Evolutionary conservation across 2,329 filamentous ascomycete genomes (phyloP), one percentile per base, ranked within the genome.

Genomic region (Claviceps spartinae): DNA sequence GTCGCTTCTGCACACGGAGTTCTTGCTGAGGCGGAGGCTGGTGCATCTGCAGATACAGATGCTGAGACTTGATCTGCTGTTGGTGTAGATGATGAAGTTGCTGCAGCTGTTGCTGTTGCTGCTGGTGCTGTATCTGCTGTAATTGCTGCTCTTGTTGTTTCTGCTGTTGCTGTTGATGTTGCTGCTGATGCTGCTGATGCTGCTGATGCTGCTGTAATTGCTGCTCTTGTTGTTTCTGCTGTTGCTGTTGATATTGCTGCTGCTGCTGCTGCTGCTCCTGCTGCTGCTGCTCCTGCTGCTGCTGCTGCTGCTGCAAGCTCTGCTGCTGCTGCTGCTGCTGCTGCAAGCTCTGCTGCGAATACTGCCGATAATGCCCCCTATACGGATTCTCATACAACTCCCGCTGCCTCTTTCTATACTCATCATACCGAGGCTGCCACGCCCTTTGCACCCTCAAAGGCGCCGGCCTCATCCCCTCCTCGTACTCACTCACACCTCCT

Each of bases 1-100:
- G 49, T 34, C 56, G 42, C 48, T 61, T 59, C 48, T 57, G 60
- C 18, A 55, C 48, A 2, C 59, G 47, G 1, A 56, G 49, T 8
- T 48, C 49, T 49, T 61, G 53, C 38, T 52, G 47, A 24, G 52
- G 54, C 18, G 57, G 54, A 2, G 30, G 20, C 16, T 34, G 3
- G 7, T 8, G 48, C 22, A 47, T 34, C 1, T 50, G 37, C n/a
- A 48, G 54, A 1, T 52, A 43, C 13, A 36, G 38, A 14, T 36
- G 46, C n/a, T 36, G 38, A 34, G 30, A 34, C 30, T 18, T 49
- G 41, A 34, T 34, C 5, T 51, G 41, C 5, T 43, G 7, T 9
- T 46, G 43, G 9, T 44, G 42, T 13, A 11, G 42, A 6, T 44
- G 42, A 24, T 24, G 42, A 4, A 24, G 20, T 13, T 22, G 42